Base-by-base conservation (phyloP, 176 grass and related monocot genomes). In the Oryza rufipogon region DNA sequence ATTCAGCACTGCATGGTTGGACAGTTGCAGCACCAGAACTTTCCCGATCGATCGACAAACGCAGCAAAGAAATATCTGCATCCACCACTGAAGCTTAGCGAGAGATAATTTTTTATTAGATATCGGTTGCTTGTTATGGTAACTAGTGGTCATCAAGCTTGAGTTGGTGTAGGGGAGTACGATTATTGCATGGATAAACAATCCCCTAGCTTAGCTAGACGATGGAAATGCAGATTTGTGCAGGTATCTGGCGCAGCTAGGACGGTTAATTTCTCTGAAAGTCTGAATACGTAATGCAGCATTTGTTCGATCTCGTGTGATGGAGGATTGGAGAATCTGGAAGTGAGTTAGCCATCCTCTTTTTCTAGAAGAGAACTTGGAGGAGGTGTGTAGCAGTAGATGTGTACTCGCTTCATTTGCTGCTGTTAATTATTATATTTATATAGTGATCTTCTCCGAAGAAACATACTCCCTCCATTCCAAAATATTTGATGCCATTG, bases 1-100 rank as follows among this genome's bases (percentile, higher is more conserved):
- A 86, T 51, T 73, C 88, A 58, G 25, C 47, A 68, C 26, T 69
- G 84, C 84, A 74, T 25, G 39, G 75, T 69, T 80, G 80, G 80
- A 70, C 75, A 79, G 60, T 48, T 30, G 69, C 64, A 42, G 11
- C 38, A 61, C 88, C 80, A 90, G 88, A 90, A 79, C 75, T 74
- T 90, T 90, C 84, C 70, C 6, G 84, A 75, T 33, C 68, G 39
- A 79, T 87, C 84, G 23, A 73, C 72, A 15, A 20, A 20, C 56
- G 11, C 84, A 64, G 22, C 68, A 30, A 83, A 75, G 60, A 83
- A 69, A 82, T 63, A 75, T 83, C 80, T 86, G 25, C 48, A 74
- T 83, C 84, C 63, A 68, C 80, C 76, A 73, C 39, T 72, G 78
- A 22, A 10, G 58, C 56, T 63, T 63, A 63, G n/a, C 58, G n/a